Conservation (phyloP, 331 rosid genomes). For the Acacia pycnantha region DNA sequence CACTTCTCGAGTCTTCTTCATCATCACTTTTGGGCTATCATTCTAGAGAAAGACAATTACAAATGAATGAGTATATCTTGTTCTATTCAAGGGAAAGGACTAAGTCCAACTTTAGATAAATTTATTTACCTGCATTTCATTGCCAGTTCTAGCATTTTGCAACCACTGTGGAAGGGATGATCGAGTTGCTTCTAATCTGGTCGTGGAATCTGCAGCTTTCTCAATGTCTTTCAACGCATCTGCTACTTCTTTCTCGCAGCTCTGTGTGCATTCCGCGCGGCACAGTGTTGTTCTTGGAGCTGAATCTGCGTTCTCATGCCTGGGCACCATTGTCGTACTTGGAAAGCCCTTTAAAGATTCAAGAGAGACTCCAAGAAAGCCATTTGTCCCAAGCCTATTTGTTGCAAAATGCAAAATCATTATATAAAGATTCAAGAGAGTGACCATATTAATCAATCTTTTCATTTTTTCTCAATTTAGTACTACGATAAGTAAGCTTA, state of each 20-base stretch:
- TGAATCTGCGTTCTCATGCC: constrained; percentile 59
- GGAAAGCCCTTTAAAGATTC: constrained; percentile 67
- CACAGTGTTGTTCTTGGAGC: constrained; percentile 44
- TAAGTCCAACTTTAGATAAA: background rate
- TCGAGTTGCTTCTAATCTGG: constrained; percentile 47
- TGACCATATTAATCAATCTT: background rate
- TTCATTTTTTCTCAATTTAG: background rate
- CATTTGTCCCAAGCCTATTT: constrained; percentile 71
- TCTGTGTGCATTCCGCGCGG: constrained; percentile 67
- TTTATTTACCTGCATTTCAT: constrained; percentile 43
- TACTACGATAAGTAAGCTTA: constrained; percentile 14
- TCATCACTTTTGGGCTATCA: constrained; percentile 42
- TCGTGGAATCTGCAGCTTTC: constrained; percentile 44
- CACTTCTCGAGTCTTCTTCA: constrained; percentile 59
- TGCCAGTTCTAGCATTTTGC: constrained; percentile 57
- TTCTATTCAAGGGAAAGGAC: background rate
- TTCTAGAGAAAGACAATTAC: constrained; percentile 38
- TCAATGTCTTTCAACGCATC: constrained; percentile 56
- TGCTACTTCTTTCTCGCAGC: constrained; percentile 56
- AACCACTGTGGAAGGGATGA: constrained; percentile 84
- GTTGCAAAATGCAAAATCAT: constrained; percentile 21
- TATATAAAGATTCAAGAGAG: background rate
- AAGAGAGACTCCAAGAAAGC: constrained; percentile 70
- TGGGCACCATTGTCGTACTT: constrained; percentile 36
- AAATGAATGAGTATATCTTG: constrained; percentile 7